Evolutionary conservation across 2,329 filamentous ascomycete species (phyloP), one percentile per base, ranked within the genome.

Genomic region (Pyrenophora tritici-repentis): DNA sequence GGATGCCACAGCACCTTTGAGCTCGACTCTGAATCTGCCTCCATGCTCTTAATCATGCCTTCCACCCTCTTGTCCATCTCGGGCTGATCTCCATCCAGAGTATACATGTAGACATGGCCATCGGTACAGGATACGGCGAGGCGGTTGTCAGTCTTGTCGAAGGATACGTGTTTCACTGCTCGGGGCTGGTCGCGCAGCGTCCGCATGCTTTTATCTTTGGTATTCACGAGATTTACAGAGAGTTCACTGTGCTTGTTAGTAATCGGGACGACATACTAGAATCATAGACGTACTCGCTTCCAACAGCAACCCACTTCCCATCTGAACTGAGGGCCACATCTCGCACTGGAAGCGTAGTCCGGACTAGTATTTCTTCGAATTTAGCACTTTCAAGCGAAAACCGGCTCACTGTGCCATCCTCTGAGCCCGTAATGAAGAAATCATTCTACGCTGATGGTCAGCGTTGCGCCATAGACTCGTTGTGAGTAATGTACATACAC

Each of bases 361-460:
- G 86, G 20, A 91, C 83, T 42, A 99, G 83, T 59, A 95, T 88
- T 53, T 87, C 86, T 56, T 96, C 90, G 75, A 95, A 90, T 22
- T 79, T 74, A 65, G 87, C 86, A 2, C 84, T 85, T 49, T 84
- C 81, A 42, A 97, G 81, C n/a, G 89, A 89, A 78, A 95, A 99
- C 64, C 91, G 85, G 78, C 89, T 96, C 66, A 99, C 91, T n/a
- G 89, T 94, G 67, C 95, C 94, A 76, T 97, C 92, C 73, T 99
- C 93, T 16, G 90, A 90, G 22, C 91, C 94, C 55, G 91, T 86
- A 37, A 97, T 85, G 70, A 97, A 96, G 73, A 89, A 91, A 53
- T 88, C 85, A 68, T 93, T 85, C 84, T 86, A 58, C 13, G 20
- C 7, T 35, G 4, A 16, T 26, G 20, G 43, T 73, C 51, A 71